Base-by-base conservation (phyloP, 192 early-diverging fungal species). In the Rhizophagus prolifer region DNA sequence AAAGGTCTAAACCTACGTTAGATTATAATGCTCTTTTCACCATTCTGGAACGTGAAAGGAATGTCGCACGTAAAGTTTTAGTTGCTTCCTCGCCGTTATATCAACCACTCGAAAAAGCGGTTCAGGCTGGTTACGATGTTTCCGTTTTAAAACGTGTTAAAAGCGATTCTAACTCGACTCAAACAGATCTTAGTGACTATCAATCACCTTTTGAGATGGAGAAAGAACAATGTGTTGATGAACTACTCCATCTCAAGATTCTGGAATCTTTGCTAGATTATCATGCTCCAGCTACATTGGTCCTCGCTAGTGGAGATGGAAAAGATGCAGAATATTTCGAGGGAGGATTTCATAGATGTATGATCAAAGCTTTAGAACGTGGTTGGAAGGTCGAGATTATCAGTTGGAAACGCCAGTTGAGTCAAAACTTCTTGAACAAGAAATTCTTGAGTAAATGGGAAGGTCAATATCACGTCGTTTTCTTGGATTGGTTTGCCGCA, bases 381-480 rank as follows among this genome's bases (percentile, higher is more conserved):
- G 85, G 85, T 12, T 86, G 85, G 85, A 80, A 81, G 34, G 82
- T 86, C 31, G 85, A 86, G 70, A 38, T 86, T 14, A 79, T 86
- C 36, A 84, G 82, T 63, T 86, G 85, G 85, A 77, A 86, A 70
- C 81, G 79, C 19, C 85, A 82, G 25, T 60, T 86, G 34, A 86
- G 85, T 31, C 47, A 47, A 61, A 76, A 76, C 31, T 76, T 76
- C 21, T 68, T 76, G 54, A 54, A 68, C 16, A 66, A 66, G 23
- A 76, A 68, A 28, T 76, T 76, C 63, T 76, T 76, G 31, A 66
- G 61, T 23, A 76, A 58, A 34, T 76, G 75, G 75, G 16, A 67
- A 38, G 75, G 65, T 8, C 34, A 5, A 16, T 76, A 76, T 68
- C 65, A 76, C 31, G 75, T 76, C 50, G 62, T 76, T 26, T 76